Evolutionary conservation across 2,329 filamentous ascomycete genomes (phyloP).

Genomic region (Penicillium sp.): DNA sequence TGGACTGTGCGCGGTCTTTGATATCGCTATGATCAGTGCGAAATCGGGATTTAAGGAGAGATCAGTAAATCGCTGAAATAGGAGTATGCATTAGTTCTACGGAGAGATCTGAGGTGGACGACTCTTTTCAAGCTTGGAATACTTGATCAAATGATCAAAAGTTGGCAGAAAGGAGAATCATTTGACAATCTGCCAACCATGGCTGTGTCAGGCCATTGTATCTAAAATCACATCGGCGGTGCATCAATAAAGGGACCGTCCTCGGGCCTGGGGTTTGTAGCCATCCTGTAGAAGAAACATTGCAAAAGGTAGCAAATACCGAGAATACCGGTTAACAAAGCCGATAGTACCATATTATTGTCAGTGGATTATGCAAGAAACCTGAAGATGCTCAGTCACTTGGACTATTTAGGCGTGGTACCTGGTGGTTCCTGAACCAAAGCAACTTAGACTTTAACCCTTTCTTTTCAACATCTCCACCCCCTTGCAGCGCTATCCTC

Average conservation of each 20-base stretch:
- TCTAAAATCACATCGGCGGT: neutral
- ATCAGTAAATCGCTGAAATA: slow-evolving; percentile 8
- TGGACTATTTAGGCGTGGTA: neutral
- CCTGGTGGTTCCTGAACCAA: slow-evolving; percentile 5
- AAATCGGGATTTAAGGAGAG: neutral
- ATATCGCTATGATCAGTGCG: neutral
- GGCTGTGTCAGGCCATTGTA: neutral
- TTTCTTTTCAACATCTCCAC: slow-evolving; percentile 1
- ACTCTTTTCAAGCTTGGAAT: neutral
- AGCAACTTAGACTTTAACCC: slow-evolving; percentile 1
- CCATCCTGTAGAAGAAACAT: neutral
- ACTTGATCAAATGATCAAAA: too few species aligned
- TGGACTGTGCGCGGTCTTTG: neutral
- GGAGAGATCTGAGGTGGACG: neutral
- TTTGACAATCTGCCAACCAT: neutral
- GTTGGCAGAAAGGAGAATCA: neutral
- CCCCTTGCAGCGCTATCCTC: slow-evolving; percentile 14
- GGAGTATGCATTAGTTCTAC: neutral
- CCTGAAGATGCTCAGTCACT: neutral
- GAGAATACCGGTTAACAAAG: neutral
- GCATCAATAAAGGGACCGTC: neutral
- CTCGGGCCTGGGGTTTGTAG: neutral
- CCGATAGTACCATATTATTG: slow-evolving; percentile 7
- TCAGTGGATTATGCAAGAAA: neutral
- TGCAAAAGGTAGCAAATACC: neutral